A percentile compares a stretch with the other conserved stretches of the same genome.
Evolutionary conservation across 495 filamentous ascomycete genomes (phyloP).

Genomic region (Hamigera avellanea): DNA sequence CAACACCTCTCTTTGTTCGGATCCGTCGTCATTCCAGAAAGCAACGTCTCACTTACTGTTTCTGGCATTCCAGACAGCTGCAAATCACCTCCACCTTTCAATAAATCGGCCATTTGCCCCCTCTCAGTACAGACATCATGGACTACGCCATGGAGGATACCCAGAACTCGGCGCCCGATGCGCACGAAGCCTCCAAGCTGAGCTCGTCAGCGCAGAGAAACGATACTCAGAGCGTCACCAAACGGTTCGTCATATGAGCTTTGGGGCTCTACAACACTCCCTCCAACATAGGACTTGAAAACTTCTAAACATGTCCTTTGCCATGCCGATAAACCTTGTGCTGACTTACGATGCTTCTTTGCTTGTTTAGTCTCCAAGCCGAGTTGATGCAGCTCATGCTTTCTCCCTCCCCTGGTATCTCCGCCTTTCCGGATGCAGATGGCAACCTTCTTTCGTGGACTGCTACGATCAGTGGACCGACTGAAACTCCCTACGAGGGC

Average conservation of each 20-base stretch:
- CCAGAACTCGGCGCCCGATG: slow-evolving; percentile 59
- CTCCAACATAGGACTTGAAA: slow-evolving; percentile 1
- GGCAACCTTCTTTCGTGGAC: slow-evolving; percentile 87
- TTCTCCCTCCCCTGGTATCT: slow-evolving; percentile 82
- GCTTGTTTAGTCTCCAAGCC: slow-evolving; percentile 63
- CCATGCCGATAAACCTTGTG: no score
- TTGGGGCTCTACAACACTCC: no score
- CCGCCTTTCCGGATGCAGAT: slow-evolving; percentile 84
- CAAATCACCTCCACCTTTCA: slow-evolving; percentile 2
- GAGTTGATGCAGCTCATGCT: slow-evolving; percentile 98
- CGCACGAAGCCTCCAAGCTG: slow-evolving; percentile 47
- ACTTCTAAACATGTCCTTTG: no score
- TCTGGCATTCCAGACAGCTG: slow-evolving; percentile 16
- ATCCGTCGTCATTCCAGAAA: slow-evolving; percentile 32
- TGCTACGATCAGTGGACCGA: slow-evolving; percentile 85
- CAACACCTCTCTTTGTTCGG: slow-evolving; percentile 13
- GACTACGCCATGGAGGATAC: slow-evolving; percentile 59
- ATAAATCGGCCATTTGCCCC: neutral
- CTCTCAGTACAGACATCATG: slow-evolving; percentile 23
- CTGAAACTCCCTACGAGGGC: slow-evolving; percentile 80
- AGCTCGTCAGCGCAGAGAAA: slow-evolving; percentile 39
- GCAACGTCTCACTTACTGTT: slow-evolving; percentile 23
- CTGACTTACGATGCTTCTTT: neutral
- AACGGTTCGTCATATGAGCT: slow-evolving; percentile 47
- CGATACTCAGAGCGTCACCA: slow-evolving; percentile 65